Evolutionary conservation across 352 stramenopile genomes (phyloP), one percentile per base, ranked within the genome.

Genomic region (Elongisporangium prolatum): DNA sequence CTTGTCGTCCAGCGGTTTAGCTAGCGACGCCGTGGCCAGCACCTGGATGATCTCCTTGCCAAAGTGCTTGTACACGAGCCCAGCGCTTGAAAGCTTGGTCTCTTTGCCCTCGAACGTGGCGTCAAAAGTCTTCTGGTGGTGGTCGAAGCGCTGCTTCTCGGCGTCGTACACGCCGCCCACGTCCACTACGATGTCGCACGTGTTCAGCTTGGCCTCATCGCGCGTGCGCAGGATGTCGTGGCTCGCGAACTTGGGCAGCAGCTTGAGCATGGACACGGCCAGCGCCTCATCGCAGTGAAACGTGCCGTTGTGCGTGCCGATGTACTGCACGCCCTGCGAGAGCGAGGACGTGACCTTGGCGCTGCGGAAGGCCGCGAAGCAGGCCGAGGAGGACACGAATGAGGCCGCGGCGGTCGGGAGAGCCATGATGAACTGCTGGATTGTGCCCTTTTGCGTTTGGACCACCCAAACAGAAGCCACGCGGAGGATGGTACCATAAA

Each of bases 201-300:
- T 74, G n/a, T 84, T 76, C n/a, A 99, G 74, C 56, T 97, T 87
- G 11, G 76, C 59, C 37, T 82, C 63, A 72, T 99, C 96, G 50
- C 97, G 84, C 50, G 91, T 97, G 52, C 96, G 92, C 57, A 89
- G 52, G 17, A 91, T 71, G 61, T 88, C 72, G 74, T 93, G 80
- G 22, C 65, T 50, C 24, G 89, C 80, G 71, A 97, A 99, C 51
- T 87, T 69, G 11, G 94, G 90, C 61, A 98, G 68, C 52, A 98
- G 74, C 69, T 98, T 98, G 50, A 99, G 84, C 75, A 99, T 94
- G 54, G 88, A 98, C 24, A 98, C 95, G 4, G 96, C 97, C 60
- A 99, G 83, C 52, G 97, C 97, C 69, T 99, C 97, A 67, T 99
- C 97, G 59, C 96, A 98, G 75, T 99, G 97, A 79, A 99, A 99